Conservation (phyloP, 2,329 filamentous ascomycete species). For the Fusarium lyarnte region DNA sequence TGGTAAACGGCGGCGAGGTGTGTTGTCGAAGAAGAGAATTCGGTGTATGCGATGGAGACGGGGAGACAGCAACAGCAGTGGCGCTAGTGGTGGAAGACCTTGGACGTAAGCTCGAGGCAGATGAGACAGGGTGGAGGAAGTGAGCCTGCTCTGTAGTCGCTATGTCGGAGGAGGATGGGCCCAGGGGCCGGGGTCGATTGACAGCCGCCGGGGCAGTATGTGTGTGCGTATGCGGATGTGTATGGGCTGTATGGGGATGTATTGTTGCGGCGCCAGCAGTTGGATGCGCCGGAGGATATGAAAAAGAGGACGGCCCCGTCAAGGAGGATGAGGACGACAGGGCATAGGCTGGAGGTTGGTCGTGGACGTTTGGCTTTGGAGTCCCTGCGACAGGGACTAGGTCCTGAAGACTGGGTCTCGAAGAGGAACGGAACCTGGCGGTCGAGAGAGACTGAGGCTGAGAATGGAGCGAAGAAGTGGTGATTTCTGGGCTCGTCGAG, state of each 20-base stretch:
- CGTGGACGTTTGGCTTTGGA: conserved; percentile 14
- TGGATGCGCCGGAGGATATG: conserved; percentile 31
- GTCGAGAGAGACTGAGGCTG: conserved; percentile 28
- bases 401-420: conserved; percentile 37
- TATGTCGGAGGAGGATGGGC: conserved; percentile 38
- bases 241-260: conserved; percentile 8
- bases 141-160: conserved; percentile 33
- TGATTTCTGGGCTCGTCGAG: conserved; percentile 3
- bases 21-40: conserved; percentile 28
- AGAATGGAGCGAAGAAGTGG: conserved; percentile 4
- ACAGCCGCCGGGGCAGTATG: conserved; percentile 20
- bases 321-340: conserved; percentile 31
- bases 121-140: conserved; percentile 37
- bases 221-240: background rate
- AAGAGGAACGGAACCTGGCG: conserved; percentile 36
- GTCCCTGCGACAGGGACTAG: conserved; percentile 27
- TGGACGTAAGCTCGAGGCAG: conserved; percentile 37
- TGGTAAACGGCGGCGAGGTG: conserved; percentile 29
- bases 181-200: conserved; percentile 36
- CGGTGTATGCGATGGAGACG: conserved; percentile 27
- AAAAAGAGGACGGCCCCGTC: conserved; percentile 31
- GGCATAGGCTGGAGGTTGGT: conserved; percentile 30
- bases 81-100: conserved; percentile 38
- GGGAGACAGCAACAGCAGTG: conserved; percentile 14
- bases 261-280: conserved; percentile 7